A percentile compares a stretch with the other conserved stretches of the same genome.
Conservation (phyloP, 805 yeast genomes). For the Zygosaccharomyces bailii region DNA sequence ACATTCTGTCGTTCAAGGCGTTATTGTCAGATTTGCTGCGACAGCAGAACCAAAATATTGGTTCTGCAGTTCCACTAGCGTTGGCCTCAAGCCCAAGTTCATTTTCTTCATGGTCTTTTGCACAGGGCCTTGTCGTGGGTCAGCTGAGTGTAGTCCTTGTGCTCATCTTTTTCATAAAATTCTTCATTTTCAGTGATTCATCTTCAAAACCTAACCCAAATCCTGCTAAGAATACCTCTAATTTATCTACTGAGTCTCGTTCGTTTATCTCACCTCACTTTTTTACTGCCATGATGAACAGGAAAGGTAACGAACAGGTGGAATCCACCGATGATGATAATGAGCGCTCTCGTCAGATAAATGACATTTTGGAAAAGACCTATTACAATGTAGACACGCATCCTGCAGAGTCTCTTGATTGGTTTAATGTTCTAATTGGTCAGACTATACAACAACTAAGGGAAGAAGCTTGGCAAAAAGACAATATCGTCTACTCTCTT, state of each 20-base stretch:
- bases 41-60: constrained; percentile 10
- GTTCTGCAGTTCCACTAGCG: neutral
- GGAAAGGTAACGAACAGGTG: constrained; percentile 30
- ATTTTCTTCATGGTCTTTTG: constrained; percentile 56
- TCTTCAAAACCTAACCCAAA: constrained; percentile 38
- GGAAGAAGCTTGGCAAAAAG: constrained; percentile 80
- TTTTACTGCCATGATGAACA: constrained; percentile 29
- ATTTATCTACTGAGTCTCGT: constrained; percentile 15
- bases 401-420: constrained; percentile 85
- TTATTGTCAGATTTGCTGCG: constrained; percentile 5
- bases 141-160: constrained; percentile 68
- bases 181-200: constrained; percentile 72
- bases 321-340: constrained; percentile 27
- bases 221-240: constrained; percentile 26
- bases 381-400: constrained; percentile 88
- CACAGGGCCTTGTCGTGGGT: constrained; percentile 71
- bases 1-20: neutral
- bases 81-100: constrained; percentile 8
- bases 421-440: constrained; percentile 94
- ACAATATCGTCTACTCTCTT: constrained; percentile 77
- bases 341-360: constrained; percentile 29
- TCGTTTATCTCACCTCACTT: constrained; percentile 17
- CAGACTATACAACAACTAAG: constrained; percentile 85
- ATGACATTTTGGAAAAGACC: constrained; percentile 77
- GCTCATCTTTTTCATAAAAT: constrained; percentile 61